A percentile compares a stretch with the other conserved stretches of the same genome.
phyloP scores from a whole-genome alignment of 1,284 basidiomycete genomes.

The Cerioporus squamosus region DNA sequence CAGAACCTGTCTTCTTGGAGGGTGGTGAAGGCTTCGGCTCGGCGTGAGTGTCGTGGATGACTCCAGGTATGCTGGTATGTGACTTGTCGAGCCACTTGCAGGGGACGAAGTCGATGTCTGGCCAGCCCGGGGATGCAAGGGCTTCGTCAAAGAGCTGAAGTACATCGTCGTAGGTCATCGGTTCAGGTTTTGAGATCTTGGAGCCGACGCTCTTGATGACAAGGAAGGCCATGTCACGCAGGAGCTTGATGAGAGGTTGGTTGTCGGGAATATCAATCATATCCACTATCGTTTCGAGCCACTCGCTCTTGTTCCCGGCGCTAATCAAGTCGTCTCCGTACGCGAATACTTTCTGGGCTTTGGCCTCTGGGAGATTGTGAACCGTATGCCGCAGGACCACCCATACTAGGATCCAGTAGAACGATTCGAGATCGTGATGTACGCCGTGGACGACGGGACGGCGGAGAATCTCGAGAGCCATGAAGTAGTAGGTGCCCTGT shows the following conservation, averaged over 20 bases:
- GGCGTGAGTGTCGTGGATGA: not conserved
- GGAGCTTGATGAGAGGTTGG: not conserved
- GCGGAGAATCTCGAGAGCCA: not conserved
- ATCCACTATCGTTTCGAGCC: not conserved
- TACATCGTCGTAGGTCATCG: slow-evolving; percentile 1
- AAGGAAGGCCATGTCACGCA: not conserved
- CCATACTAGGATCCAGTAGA: slow-evolving; percentile 25
- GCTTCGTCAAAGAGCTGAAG: slow-evolving; percentile 6
- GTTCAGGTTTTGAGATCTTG: not conserved
- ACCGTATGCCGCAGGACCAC: slow-evolving; percentile 14
- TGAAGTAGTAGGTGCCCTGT: slow-evolving; percentile 1
- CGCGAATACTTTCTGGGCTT: too few species aligned
- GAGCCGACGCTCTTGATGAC: too few species aligned
- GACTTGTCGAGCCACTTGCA: not conserved
- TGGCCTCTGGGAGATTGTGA: not conserved
- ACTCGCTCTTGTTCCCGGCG: too few species aligned
- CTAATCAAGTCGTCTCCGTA: too few species aligned
- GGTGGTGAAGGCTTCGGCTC: not conserved
- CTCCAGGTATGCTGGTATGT: not conserved
- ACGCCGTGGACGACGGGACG: slow-evolving; percentile 8
- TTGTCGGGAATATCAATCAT: not conserved
- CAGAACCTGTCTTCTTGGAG: not conserved
- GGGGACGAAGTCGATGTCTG: not conserved
- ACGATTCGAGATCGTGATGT: slow-evolving; percentile 21
- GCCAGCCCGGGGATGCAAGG: slow-evolving; percentile 7